Evolutionary conservation across 345 rosid species (phyloP).

Genomic region (Eucalyptus cloeziana): DNA sequence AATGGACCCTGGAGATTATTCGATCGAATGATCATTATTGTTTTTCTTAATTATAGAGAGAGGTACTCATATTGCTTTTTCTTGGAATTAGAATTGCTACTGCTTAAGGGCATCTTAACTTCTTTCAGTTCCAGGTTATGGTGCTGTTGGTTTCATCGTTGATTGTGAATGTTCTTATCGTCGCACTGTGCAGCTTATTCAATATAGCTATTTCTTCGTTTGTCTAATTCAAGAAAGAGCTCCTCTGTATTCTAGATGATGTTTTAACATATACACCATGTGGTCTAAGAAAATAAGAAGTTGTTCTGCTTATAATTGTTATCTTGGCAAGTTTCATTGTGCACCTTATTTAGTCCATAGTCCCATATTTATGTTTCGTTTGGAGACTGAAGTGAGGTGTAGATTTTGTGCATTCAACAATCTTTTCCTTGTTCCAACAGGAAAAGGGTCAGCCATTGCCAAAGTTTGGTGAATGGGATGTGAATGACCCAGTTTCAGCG

Average conservation of each 20-base stretch:
- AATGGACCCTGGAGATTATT: not conserved
- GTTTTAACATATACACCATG: not conserved
- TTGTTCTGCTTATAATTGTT: not conserved
- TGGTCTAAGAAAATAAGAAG: not conserved
- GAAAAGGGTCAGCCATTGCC: conserved; percentile 83
- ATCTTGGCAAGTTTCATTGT: too few relatives aligned
- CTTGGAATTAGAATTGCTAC: not conserved
- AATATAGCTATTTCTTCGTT: not conserved
- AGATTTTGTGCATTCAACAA: not conserved
- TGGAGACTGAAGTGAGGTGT: not conserved
- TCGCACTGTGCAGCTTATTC: not conserved
- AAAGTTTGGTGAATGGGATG: conserved; percentile 98
- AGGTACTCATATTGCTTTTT: not conserved
- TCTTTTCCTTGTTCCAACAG: conserved; percentile 5
- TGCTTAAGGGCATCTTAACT: not conserved
- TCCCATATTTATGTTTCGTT: not conserved
- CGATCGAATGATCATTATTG: not conserved
- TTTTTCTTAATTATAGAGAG: not conserved
- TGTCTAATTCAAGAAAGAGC: not conserved
- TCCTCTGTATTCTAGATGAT: not conserved
- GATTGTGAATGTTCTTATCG: not conserved
- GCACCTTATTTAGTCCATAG: not conserved
- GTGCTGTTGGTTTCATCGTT: not conserved
- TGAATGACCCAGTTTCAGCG: conserved; percentile 83
- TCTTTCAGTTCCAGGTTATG: not conserved